Evolutionary conservation across 1,284 basidiomycete species (phyloP).

Genomic region (Moniliophthora roreri): DNA sequence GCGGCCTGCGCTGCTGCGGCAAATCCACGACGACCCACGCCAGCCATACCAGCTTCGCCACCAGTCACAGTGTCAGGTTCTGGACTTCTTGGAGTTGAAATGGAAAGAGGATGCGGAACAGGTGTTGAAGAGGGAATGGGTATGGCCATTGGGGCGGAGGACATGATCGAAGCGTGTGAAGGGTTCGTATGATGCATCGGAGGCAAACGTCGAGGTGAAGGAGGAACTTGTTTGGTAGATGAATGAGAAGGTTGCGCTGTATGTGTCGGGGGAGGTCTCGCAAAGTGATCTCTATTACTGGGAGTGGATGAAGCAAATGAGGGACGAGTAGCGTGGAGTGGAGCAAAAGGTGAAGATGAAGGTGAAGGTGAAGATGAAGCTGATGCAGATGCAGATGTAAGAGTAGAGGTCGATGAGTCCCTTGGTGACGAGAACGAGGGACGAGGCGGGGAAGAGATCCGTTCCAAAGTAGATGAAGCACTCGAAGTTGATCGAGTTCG

Average conservation of each 20-base stretch:
- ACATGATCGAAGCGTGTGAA: slow-evolving; percentile 17
- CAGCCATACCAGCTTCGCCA: slow-evolving; percentile 86
- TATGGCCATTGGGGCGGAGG: slow-evolving; percentile 6
- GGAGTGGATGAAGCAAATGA: not conserved
- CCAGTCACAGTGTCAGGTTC: slow-evolving; percentile 71
- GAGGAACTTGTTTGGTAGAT: slow-evolving; percentile 11
- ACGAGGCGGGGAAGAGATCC: not conserved
- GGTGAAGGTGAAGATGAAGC: not conserved
- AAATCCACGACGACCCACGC: slow-evolving; percentile 83
- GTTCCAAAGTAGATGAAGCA: not conserved
- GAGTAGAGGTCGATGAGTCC: not conserved
- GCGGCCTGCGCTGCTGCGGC: slow-evolving; percentile 76
- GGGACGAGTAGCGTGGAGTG: not conserved
- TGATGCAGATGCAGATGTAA: not conserved
- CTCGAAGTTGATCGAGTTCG: slow-evolving; percentile 3
- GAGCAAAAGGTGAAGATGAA: not conserved
- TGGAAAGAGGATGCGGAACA: not conserved
- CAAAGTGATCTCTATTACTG: not conserved
- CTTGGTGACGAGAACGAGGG: not conserved
- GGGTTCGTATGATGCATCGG: slow-evolving; percentile 12
- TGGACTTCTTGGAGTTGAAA: slow-evolving; percentile 13
- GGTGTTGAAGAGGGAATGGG: slow-evolving; percentile 12
- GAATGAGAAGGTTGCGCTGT: too few species aligned
- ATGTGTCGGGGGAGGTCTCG: not conserved
- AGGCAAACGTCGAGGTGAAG: slow-evolving; percentile 21